Conservation (phyloP, 2,329 filamentous ascomycete species). For the Colletotrichum falcatum region DNA sequence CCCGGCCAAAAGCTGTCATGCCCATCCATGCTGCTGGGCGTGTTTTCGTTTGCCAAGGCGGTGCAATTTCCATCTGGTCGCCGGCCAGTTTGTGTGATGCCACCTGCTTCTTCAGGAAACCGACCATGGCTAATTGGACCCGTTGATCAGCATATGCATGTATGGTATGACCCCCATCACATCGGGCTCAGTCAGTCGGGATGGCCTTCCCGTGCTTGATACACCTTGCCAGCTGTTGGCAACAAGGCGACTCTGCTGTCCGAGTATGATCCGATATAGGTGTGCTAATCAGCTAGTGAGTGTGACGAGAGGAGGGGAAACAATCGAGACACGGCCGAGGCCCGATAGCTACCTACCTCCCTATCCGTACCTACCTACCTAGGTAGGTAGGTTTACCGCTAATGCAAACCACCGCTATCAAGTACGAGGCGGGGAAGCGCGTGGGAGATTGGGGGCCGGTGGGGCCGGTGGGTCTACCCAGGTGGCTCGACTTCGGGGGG, state of each 20-base stretch:
- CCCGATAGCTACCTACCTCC: too few relatives aligned
- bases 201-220: too few relatives aligned
- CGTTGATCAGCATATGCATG: constrained; percentile 15
- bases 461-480: background rate
- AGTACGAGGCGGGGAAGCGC: background rate
- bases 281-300: background rate
- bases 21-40: constrained; percentile 4
- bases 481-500: too few relatives aligned
- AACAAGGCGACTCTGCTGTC: background rate
- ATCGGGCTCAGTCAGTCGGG: constrained; percentile 1
- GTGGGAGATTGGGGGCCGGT: background rate
- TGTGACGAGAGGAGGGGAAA: background rate
- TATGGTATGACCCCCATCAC: background rate
- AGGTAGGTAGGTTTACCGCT: background rate
- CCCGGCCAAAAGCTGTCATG: constrained; percentile 24
- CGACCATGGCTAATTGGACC: constrained; percentile 31
- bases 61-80: constrained; percentile 8
- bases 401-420: background rate
- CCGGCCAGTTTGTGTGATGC: constrained; percentile 20
- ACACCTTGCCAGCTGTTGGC: background rate
- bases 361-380: background rate
- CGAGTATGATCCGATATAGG: background rate
- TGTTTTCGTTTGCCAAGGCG: constrained; percentile 28
- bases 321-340: background rate
- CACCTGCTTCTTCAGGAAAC: constrained; percentile 40